Percentiles rank a stretch among this genome's conserved stretches.
Evolutionary conservation across 306 rosid genomes (phyloP).

Genomic region (Quercus robur): DNA sequence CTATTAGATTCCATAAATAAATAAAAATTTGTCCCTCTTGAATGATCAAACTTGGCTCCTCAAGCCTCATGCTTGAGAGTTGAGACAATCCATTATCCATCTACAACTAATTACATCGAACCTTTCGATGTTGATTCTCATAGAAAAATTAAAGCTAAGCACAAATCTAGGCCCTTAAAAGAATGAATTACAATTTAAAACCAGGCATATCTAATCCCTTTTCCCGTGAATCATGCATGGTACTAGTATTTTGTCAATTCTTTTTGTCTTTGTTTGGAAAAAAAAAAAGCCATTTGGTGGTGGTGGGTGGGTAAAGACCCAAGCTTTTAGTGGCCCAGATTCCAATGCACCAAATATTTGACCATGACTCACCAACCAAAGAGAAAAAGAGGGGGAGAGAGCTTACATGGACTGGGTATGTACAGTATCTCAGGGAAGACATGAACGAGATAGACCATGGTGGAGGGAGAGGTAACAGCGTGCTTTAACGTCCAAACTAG

Average conservation of each 20-base stretch:
- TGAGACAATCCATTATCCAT: neutral
- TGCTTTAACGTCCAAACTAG: conserved; percentile 57
- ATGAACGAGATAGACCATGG: conserved; percentile 55
- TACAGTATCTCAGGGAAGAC: conserved; percentile 57
- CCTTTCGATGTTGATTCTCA: neutral
- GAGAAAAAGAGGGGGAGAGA: neutral
- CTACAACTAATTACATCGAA: neutral
- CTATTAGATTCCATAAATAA: too few relatives aligned
- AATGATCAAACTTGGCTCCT: neutral
- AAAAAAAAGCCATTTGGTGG: neutral
- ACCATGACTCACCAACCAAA: neutral
- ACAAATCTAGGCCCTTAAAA: neutral
- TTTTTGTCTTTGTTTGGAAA: neutral
- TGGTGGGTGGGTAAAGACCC: neutral
- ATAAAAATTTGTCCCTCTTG: too few relatives aligned
- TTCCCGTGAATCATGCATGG: neutral
- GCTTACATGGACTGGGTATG: conserved; percentile 75
- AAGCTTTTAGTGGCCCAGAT: neutral
- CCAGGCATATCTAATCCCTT: neutral
- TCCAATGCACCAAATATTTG: conserved; percentile 11
- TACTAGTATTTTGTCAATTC: neutral
- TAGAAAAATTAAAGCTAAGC: neutral
- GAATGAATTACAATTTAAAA: neutral
- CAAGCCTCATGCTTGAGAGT: too few relatives aligned
- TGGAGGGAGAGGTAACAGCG: conserved; percentile 29